A percentile compares a stretch with the other conserved stretches of the same genome.
Evolutionary conservation across 208 protist species (phyloP).

Genomic region (Novymonas esmeraldas): DNA sequence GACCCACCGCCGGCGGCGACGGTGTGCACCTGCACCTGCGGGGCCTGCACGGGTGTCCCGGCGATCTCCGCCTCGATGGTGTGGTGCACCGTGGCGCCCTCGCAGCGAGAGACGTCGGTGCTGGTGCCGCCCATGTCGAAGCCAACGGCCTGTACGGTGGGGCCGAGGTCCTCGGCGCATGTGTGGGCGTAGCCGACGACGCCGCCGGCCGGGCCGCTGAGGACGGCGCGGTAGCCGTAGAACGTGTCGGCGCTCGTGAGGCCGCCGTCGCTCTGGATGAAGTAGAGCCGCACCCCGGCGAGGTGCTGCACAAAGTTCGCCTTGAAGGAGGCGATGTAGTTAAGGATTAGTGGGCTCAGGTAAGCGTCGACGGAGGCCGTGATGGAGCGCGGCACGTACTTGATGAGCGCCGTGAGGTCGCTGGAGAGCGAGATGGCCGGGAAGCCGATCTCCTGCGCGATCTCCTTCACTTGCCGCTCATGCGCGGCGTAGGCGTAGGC

Average conservation of each 20-base stretch:
- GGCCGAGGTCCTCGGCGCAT: slow-evolving; percentile 50
- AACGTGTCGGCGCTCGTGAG: slow-evolving; percentile 91
- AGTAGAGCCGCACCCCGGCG: slow-evolving; percentile 65
- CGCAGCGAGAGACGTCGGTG: slow-evolving; percentile 93
- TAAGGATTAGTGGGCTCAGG: slow-evolving; percentile 92
- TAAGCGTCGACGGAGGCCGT: slow-evolving; percentile 97
- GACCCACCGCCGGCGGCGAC: slow-evolving; percentile 97
- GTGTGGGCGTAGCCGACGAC: slow-evolving; percentile 93
- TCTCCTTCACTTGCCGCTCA: slow-evolving; percentile 77
- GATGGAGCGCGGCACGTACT: slow-evolving; percentile 90
- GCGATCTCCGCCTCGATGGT: slow-evolving; percentile 90
- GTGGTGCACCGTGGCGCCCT: slow-evolving; percentile 74
- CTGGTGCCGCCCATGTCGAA: slow-evolving; percentile 97
- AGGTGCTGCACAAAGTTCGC: slow-evolving; percentile 51
- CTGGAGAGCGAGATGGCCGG: slow-evolving; percentile 91
- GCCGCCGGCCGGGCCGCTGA: slow-evolving; percentile 95
- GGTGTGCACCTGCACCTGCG: slow-evolving; percentile 95
- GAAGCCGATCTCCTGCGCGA: slow-evolving; percentile 92
- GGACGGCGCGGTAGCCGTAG: slow-evolving; percentile 90
- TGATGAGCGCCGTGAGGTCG: slow-evolving; percentile 93
- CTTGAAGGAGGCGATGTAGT: slow-evolving; percentile 83
- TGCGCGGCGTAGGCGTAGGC: slow-evolving; percentile 91
- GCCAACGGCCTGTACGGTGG: slow-evolving; percentile 68
- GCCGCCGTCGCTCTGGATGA: slow-evolving; percentile 95
- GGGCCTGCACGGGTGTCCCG: slow-evolving; percentile 90